phyloP scores from a whole-genome alignment of 1,139 yeast species.

The Pichia sp. region DNA sequence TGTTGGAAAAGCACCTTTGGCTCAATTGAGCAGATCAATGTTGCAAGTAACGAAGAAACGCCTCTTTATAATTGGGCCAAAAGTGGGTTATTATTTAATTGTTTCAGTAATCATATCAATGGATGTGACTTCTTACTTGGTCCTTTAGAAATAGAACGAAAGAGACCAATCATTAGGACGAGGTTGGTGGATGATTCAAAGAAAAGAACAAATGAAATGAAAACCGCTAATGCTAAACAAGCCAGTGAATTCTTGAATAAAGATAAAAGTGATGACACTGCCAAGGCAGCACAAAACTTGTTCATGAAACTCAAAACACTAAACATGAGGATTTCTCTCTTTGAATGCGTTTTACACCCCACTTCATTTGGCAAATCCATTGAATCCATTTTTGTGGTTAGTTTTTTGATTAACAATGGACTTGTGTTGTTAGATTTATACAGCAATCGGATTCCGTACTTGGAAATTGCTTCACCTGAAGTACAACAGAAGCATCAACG shows the following conservation, averaged over 20 bases:
- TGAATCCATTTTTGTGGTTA: constrained; percentile 75
- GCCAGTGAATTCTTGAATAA: constrained; percentile 42
- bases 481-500: constrained; percentile 13
- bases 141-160: constrained; percentile 59
- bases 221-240: constrained; percentile 48
- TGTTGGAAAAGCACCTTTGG: constrained; percentile 30
- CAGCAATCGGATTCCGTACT: constrained; percentile 41
- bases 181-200: constrained; percentile 37
- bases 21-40: neutral
- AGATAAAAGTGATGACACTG: constrained; percentile 49
- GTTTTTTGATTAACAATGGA: constrained; percentile 74
- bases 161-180: constrained; percentile 30
- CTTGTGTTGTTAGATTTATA: constrained; percentile 45
- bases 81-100: constrained; percentile 47
- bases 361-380: constrained; percentile 67
- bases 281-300: constrained; percentile 47
- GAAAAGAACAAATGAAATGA: constrained; percentile 24
- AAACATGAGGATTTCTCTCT: constrained; percentile 44
- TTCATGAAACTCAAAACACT: constrained; percentile 32
- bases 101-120: constrained; percentile 39
- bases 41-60: constrained; percentile 5
- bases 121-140: constrained; percentile 61
- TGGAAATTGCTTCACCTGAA: constrained; percentile 18
- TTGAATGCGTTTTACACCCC: constrained; percentile 66
- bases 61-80: constrained; percentile 45